Base-by-base conservation (phyloP, 306 rosid species). In the Vigna trinervia region DNA sequence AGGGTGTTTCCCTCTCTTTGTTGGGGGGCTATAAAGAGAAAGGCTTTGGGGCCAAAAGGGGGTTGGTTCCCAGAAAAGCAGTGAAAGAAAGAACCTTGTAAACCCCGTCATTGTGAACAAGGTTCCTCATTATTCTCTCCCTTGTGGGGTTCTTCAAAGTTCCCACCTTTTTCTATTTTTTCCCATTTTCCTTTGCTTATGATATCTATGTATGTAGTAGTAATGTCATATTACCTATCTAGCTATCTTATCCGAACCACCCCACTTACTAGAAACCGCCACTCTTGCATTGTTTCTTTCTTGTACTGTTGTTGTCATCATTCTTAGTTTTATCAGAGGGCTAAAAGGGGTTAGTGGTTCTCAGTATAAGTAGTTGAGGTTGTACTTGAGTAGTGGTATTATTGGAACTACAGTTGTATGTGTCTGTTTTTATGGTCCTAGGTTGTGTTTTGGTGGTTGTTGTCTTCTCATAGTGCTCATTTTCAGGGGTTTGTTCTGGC, bases 41-140 rank as follows among this genome's bases (percentile, higher is more conserved):
- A 58, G 64, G 68, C 61, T 71, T 76, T 8, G 77, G 57, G 75
- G 28, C 75, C 51, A 52, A 78, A 69, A 60, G 53, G 59, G 4
- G 63, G 39, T 28, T 28, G 60, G 59, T 65, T 71, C 75, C 70
- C 62, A 63, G 81, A 62, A 73, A 57, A 82, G 73, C 71, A 80
- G 85, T 50, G 53, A 68, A 69, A 74, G 74, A 64, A 59, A 78
- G 43, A 78, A 53, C 82, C 81, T 83, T 86, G 87, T 81, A 75
- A 86, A 78, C 12, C 80, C 85, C 93, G 96, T 82, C 97, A 90
- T 88, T 90, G 92, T 78, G 80, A 78, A 88, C 96, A 83, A 88
- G 90, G 93, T 88, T 84, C 57, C 87, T 84, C 83, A 81, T 83
- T 89, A 83, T 85, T 81, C 84, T 74, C 86, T 85, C 86, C 80